Evolutionary conservation across 768 basidiomycete species (phyloP), one percentile per base, ranked within the genome.

Genomic region (Goffeauzyma gilvescens): DNA sequence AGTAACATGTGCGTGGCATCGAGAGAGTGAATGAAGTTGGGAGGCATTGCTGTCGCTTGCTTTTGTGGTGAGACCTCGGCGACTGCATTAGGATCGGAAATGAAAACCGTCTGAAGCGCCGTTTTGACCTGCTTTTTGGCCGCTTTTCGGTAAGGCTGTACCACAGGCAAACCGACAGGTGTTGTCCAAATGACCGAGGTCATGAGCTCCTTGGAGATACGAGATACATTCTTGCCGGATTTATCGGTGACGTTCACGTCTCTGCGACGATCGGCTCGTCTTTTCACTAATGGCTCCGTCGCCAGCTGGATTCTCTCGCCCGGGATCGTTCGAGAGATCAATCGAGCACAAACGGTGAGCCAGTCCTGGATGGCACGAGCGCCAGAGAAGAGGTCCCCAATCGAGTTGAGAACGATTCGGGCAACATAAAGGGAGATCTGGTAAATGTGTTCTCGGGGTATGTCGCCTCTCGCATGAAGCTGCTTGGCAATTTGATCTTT

Each of bases 1-100:
- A 95, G 66, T 75, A 95, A 79, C 87, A 98, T 96, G 66, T 98
- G 93, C 1, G 90, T 90, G 2, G 93, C 93, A 61, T 98, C 93
- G 22, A 98, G 71, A 57, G 81, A 84, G 60, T 98, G 93, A 40
- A 98, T 85, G 57, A 90, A 96, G 67, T 98, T 98, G 36, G 93
- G 93, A 4, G 93, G 90, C 75, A 98, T 96, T 1, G 93, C 93
- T 13, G 85, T 76, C 0, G 86, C 82, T 62, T 98, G 90, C 63
- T 93, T 93, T 45, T 68, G 49, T 1, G 81, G 62, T 52, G 84
- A 82, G 33, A 95, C 87, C 73, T 83, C 75, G 15, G 78, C 69
- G 1, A 77, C 75, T 0, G 70, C 63, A 46, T 78, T 75, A 0
- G 87, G 86, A 62, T 98, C 90, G 28, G 79, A 75, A 52, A 96